Evolutionary conservation across 1,139 yeast species (phyloP).

Genomic region (Blastobotrys apis): DNA sequence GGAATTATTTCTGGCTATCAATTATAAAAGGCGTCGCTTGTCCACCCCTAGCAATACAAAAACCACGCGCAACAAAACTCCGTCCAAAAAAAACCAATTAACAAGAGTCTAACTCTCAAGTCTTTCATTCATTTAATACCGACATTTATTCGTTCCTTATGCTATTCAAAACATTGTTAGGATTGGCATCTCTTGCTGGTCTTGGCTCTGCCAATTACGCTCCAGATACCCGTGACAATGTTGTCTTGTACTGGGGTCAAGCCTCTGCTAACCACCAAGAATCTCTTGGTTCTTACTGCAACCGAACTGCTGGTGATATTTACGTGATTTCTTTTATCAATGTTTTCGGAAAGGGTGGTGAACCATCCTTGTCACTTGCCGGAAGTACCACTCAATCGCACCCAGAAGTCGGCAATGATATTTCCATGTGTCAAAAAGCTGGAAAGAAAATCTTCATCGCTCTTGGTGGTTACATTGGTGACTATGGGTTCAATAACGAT

Average conservation of each 20-base stretch:
- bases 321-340: slow-evolving; percentile 66
- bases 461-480: slow-evolving; percentile 77
- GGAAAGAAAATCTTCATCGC: slow-evolving; percentile 75
- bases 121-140: background rate
- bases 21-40: too few species aligned
- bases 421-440: slow-evolving; percentile 61
- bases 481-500: slow-evolving; percentile 55
- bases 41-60: too few species aligned
- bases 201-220: slow-evolving; percentile 7
- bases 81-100: too few species aligned
- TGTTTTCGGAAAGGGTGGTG: slow-evolving; percentile 53
- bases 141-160: background rate
- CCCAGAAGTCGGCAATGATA: slow-evolving; percentile 51
- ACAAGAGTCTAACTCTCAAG: too few species aligned
- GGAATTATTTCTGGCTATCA: too few species aligned
- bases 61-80: too few species aligned
- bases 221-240: slow-evolving; percentile 33
- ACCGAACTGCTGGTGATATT: slow-evolving; percentile 64
- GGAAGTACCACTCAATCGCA: slow-evolving; percentile 33
- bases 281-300: slow-evolving; percentile 70
- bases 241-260: slow-evolving; percentile 91
- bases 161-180: slow-evolving; percentile 10
- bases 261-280: slow-evolving; percentile 49
- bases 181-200: slow-evolving; percentile 11
- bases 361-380: slow-evolving; percentile 47